These are phyloP conservation scores for Cymbopogon citratus DNA, from an alignment of 176 grass and related monocot species.

Conservation along the genomic window DNA sequence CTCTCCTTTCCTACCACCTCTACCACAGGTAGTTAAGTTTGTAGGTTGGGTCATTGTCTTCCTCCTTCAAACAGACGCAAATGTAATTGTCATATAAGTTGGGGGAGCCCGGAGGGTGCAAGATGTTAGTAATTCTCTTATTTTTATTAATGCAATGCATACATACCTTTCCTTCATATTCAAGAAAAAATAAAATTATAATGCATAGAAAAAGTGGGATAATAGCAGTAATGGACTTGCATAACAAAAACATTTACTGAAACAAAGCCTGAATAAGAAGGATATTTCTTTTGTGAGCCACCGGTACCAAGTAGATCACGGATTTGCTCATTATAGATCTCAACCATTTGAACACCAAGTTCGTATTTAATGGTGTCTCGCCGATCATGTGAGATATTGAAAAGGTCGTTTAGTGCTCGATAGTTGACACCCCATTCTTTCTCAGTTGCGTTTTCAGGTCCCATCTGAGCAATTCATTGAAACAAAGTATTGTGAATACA, in stretches of 20 bases:
- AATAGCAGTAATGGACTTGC: not conserved
- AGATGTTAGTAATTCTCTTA: not conserved
- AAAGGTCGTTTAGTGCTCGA: constrained; percentile 81
- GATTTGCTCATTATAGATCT: constrained; percentile 97
- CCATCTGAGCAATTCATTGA: constrained; percentile 44
- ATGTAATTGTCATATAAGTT: not conserved
- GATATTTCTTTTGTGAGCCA: constrained; percentile 89
- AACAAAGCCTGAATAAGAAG: constrained; percentile 32
- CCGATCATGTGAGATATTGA: constrained; percentile 61
- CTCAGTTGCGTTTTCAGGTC: constrained; percentile 61
- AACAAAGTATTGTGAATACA: constrained; percentile 26
- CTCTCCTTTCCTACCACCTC: not conserved
- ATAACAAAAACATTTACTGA: constrained; percentile 24
- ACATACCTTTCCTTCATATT: not conserved
- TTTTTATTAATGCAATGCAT: not conserved
- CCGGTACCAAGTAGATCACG: constrained; percentile 67
- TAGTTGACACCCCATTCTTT: constrained; percentile 88
- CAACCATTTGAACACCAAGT: constrained; percentile 89
- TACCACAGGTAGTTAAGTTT: not conserved
- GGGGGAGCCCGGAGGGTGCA: too few relatives aligned
- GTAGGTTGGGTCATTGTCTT: not conserved
- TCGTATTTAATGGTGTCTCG: constrained; percentile 61
- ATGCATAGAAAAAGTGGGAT: not conserved
- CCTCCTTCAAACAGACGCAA: not conserved
- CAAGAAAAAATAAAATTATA: not conserved